phyloP scores from a whole-genome alignment of 306 rosid species.

The Sicyos baderoa region DNA sequence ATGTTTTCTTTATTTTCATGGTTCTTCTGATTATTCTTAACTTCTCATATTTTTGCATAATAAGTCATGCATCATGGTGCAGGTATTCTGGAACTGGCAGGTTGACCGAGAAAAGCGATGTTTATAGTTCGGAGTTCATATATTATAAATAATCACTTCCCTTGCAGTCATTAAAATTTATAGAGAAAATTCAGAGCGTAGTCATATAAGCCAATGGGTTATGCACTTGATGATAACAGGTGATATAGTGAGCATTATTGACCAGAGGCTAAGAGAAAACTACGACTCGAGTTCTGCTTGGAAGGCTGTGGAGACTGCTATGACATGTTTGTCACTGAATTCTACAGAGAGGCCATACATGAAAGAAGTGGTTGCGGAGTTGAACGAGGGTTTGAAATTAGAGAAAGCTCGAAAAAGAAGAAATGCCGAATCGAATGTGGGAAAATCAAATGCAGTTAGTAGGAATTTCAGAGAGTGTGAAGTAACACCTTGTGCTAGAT shows the following conservation, averaged over 20 bases:
- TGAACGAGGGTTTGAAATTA: conserved; percentile 20
- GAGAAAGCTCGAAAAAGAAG: conserved; percentile 12
- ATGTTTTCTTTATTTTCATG: too few relatives aligned
- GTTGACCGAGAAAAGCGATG: conserved; percentile 23
- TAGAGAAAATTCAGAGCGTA: background rate
- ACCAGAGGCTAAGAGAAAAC: conserved; percentile 16
- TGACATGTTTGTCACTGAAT: background rate
- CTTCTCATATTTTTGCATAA: background rate
- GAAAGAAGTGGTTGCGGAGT: conserved; percentile 19
- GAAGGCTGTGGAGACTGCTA: conserved; percentile 29
- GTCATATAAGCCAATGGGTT: conserved; percentile 21
- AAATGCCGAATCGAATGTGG: background rate
- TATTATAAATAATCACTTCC: conserved; percentile 22
- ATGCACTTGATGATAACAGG: conserved; percentile 12
- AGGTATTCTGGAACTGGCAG: conserved; percentile 21
- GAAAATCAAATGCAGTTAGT: background rate
- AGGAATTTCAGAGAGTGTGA: conserved; percentile 12
- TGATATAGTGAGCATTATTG: conserved; percentile 22
- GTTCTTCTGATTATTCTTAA: too few relatives aligned
- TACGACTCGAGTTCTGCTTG: conserved; percentile 25
- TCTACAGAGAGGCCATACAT: conserved; percentile 19
- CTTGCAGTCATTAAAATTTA: background rate
- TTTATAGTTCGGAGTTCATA: conserved; percentile 13
- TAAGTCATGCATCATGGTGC: background rate
- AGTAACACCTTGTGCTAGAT: conserved; percentile 18